Evolutionary conservation across 768 basidiomycete species (phyloP).

Genomic region (Mycena crocata): DNA sequence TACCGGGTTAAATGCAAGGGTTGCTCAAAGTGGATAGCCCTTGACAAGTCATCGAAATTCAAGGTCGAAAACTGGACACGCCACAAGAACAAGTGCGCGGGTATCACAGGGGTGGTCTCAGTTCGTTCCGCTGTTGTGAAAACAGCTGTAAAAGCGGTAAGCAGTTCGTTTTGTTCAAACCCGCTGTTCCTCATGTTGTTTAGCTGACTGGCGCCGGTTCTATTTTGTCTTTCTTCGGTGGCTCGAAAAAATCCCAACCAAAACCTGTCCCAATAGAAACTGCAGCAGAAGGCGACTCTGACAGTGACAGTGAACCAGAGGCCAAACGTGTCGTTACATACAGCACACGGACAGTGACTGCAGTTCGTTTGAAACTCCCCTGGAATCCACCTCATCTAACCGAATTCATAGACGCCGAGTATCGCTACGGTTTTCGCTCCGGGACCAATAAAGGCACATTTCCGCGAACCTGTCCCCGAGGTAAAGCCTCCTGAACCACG

Average conservation of each 20-base stretch:
- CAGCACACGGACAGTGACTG: not conserved
- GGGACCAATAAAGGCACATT: slow-evolving; percentile 8
- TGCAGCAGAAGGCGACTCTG: not conserved
- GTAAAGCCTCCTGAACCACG: too few relatives aligned
- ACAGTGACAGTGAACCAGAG: not conserved
- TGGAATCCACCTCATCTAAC: too few relatives aligned
- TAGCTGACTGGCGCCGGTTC: not conserved
- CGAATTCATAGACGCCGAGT: not conserved
- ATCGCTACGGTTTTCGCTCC: not conserved
- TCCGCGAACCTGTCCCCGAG: too few relatives aligned
- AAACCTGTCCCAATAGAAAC: not conserved
- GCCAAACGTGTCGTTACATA: not conserved
- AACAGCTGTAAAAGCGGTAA: not conserved
- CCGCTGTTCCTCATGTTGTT: not conserved
- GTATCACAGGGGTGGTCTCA: not conserved
- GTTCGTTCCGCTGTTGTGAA: not conserved
- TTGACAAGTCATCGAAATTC: not conserved
- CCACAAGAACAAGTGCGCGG: not conserved
- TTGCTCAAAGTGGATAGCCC: slow-evolving; percentile 13
- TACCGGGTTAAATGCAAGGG: slow-evolving; percentile 6
- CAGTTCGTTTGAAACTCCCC: not conserved
- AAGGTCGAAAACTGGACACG: slow-evolving; percentile 10
- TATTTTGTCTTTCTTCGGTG: not conserved
- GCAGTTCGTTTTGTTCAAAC: not conserved
- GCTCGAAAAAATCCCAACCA: not conserved